phyloP scores from a whole-genome alignment of 75 land plant genomes.

The Sequoia sempervirens region DNA sequence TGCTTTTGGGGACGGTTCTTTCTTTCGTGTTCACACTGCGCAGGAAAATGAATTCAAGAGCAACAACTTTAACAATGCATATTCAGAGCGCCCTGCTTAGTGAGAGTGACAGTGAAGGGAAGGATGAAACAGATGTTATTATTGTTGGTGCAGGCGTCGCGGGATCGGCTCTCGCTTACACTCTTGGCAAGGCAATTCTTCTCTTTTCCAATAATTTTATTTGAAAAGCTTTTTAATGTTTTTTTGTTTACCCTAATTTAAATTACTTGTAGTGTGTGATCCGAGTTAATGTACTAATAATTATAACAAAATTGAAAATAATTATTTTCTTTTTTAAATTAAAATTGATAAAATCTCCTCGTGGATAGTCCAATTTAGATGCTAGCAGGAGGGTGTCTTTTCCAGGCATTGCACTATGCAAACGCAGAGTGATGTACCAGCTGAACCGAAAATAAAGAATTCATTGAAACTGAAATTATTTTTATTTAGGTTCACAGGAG shows the following conservation, averaged over 20 bases:
- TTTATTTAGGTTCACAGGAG: no score
- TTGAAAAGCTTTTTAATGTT: no score
- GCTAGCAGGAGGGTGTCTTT: no score
- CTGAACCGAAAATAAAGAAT: no score
- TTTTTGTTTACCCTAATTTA: not conserved
- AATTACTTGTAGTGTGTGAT: not conserved
- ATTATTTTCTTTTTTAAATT: no score
- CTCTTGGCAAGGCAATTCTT: conserved; percentile 61
- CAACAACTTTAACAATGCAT: not conserved
- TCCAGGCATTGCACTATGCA: no score
- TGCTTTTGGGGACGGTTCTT: not conserved
- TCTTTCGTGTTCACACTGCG: not conserved
- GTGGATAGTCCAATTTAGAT: no score
- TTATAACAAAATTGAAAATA: no score
- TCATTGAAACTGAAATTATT: no score
- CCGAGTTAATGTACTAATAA: not conserved
- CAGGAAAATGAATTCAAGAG: not conserved
- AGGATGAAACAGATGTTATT: conserved; percentile 38
- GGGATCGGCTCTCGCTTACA: conserved; percentile 74
- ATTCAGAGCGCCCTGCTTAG: not conserved
- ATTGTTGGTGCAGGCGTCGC: conserved; percentile 88
- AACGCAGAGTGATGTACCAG: no score
- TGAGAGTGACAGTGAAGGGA: not conserved
- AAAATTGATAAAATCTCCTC: no score
- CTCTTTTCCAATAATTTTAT: not conserved